Conservation (phyloP, 768 basidiomycete genomes). For the Boletus tomentosulus region DNA sequence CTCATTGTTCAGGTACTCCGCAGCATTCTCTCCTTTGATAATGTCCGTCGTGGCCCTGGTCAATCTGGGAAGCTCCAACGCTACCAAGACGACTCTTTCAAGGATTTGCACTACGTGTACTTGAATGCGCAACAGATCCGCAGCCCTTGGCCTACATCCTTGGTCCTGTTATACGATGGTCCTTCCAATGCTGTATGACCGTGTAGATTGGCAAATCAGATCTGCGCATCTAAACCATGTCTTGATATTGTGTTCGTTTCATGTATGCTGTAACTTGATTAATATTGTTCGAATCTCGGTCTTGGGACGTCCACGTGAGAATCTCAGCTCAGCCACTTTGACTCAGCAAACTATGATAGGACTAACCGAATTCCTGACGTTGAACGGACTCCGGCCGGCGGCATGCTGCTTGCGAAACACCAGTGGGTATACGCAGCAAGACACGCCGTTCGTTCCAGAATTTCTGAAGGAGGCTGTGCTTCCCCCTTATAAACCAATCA, state of each 20-base stretch:
- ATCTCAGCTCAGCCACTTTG: too few species aligned
- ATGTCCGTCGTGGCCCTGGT: conserved; percentile 63
- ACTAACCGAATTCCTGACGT: too few species aligned
- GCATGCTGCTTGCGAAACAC: too few species aligned
- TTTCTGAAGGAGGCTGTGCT: not conserved
- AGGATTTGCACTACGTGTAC: conserved; percentile 51
- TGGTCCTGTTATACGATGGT: conserved; percentile 48
- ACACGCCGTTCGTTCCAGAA: not conserved
- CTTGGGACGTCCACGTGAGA: too few species aligned
- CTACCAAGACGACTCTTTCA: conserved; percentile 46
- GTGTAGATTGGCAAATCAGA: not conserved
- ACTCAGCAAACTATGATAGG: too few species aligned
- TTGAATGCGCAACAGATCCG: conserved; percentile 47
- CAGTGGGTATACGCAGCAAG: too few species aligned
- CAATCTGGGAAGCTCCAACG: conserved; percentile 61
- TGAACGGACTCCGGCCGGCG: too few species aligned
- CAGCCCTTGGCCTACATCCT: conserved; percentile 63
- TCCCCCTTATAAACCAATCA: not conserved
- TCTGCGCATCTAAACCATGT: not conserved
- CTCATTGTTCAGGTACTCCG: conserved; percentile 61
- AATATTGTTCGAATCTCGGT: too few species aligned
- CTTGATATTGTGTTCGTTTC: conserved; percentile 3
- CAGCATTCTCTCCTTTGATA: conserved; percentile 54
- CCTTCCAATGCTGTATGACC: conserved; percentile 15
- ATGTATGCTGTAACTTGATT: not conserved